A percentile compares a stretch with the other conserved stretches of the same genome.
Evolutionary conservation across 371 early-diverging fungal genomes (phyloP).

Genomic region (Nematocida sp.): DNA sequence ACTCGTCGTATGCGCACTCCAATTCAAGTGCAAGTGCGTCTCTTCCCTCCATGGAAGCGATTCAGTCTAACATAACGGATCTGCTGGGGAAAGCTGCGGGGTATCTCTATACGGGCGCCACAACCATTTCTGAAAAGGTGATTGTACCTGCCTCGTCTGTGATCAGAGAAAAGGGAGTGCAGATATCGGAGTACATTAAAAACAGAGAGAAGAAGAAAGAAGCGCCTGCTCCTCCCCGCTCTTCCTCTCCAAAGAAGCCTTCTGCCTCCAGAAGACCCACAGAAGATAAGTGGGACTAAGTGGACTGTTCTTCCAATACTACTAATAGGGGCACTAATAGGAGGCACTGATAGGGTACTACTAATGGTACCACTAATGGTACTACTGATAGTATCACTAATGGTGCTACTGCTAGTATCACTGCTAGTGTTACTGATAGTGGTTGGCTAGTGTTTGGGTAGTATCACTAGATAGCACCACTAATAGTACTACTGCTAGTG

Average conservation of each 20-base stretch:
- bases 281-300: too few species aligned
- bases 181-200: constrained; percentile 36
- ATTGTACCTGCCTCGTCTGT: constrained; percentile 9
- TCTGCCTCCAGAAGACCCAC: constrained; percentile 1
- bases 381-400: too few species aligned
- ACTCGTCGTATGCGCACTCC: not conserved
- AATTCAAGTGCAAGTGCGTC: not conserved
- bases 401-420: too few species aligned
- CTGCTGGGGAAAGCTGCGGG: constrained; percentile 22
- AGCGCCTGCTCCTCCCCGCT: too few species aligned
- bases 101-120: constrained; percentile 28
- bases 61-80: constrained; percentile 5
- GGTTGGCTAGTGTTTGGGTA: too few species aligned
- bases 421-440: too few species aligned
- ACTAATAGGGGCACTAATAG: too few species aligned
- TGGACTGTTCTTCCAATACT: too few species aligned
- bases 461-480: too few species aligned
- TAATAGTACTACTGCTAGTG: too few species aligned
- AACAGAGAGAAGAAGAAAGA: constrained; percentile 5
- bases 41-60: not conserved
- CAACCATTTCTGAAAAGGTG: constrained; percentile 39
- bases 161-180: constrained; percentile 13
- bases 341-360: too few species aligned
- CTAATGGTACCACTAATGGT: too few species aligned
- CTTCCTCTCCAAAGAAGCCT: not conserved